phyloP scores from a whole-genome alignment of 2,329 filamentous ascomycete species.

The Mycosphaerella arachidis region DNA sequence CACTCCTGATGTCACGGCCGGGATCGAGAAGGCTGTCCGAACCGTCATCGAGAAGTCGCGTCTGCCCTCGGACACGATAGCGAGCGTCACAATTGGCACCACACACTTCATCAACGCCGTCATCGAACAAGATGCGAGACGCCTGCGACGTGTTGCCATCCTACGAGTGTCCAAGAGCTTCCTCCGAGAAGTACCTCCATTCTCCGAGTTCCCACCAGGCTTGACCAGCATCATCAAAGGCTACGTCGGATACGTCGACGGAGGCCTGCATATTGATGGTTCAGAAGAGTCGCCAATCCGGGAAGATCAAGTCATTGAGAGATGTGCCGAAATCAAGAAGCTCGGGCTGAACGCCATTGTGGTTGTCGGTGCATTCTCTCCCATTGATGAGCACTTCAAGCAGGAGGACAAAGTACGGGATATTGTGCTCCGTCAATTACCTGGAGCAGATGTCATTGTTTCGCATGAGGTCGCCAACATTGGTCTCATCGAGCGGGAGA shows the following conservation, averaged over 20 bases:
- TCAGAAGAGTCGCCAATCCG: slow-evolving; percentile 39
- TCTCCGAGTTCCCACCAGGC: slow-evolving; percentile 30
- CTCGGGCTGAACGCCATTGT: slow-evolving; percentile 47
- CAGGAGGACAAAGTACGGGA: slow-evolving; percentile 50
- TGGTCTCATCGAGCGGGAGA: slow-evolving; percentile 49
- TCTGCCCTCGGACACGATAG: slow-evolving; percentile 30
- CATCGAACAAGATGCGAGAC: slow-evolving; percentile 39
- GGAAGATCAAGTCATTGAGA: slow-evolving; percentile 43
- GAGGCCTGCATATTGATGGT: slow-evolving; percentile 46
- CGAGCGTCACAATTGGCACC: slow-evolving; percentile 49
- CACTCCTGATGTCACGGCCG: slow-evolving; percentile 40
- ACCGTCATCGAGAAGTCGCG: slow-evolving; percentile 35
- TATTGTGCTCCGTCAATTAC: slow-evolving; percentile 46
- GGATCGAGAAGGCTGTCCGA: slow-evolving; percentile 38
- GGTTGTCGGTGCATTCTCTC: slow-evolving; percentile 55
- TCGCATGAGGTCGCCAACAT: slow-evolving; percentile 50
- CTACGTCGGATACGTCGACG: slow-evolving; percentile 43
- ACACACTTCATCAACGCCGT: slow-evolving; percentile 41
- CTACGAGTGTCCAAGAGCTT: slow-evolving; percentile 39
- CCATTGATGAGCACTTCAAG: slow-evolving; percentile 50
- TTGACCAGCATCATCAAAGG: slow-evolving; percentile 32
- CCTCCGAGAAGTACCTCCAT: slow-evolving; percentile 30
- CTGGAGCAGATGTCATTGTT: slow-evolving; percentile 48
- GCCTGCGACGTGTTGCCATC: slow-evolving; percentile 50
- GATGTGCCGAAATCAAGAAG: slow-evolving; percentile 43